Evolutionary conservation across 495 filamentous ascomycete species (phyloP).

Genomic region (Chaetomium fimeti): DNA sequence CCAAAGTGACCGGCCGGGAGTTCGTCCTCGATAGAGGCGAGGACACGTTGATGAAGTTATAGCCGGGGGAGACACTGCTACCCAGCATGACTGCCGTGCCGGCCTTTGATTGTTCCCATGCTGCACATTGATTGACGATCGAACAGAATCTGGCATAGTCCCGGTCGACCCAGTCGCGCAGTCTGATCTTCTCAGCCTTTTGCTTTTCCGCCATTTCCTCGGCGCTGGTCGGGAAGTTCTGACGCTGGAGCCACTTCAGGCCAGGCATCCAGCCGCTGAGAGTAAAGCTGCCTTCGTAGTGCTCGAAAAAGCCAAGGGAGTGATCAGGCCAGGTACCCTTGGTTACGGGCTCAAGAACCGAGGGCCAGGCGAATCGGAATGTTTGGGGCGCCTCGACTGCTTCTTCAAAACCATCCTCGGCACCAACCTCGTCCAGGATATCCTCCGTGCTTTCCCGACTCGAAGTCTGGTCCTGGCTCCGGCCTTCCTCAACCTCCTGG

Average conservation of each 20-base stretch:
- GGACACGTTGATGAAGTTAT: conserved; percentile 40
- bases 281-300: conserved; percentile 33
- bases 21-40: conserved; percentile 25
- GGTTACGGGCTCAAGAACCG: conserved; percentile 18
- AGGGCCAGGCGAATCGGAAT: conserved; percentile 24
- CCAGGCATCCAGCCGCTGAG: conserved; percentile 37
- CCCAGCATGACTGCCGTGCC: conserved; percentile 32
- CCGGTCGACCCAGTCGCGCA: conserved; percentile 37
- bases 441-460: conserved; percentile 7
- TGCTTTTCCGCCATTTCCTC: conserved; percentile 36
- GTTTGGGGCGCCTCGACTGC: not conserved
- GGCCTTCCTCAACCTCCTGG: not conserved
- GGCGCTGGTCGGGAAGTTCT: conserved; percentile 38
- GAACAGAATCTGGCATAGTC: conserved; percentile 40
- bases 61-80: conserved; percentile 32
- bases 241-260: conserved; percentile 29
- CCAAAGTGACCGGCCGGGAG: conserved; percentile 28
- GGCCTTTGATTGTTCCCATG: conserved; percentile 43
- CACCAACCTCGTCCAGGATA: not conserved
- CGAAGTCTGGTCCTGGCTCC: not conserved
- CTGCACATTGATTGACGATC: conserved; percentile 37
- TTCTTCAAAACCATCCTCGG: not conserved
- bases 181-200: conserved; percentile 22
- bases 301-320: conserved; percentile 32
- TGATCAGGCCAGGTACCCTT: conserved; percentile 30